These are phyloP conservation scores for Tricholoma sp. DNA, from an alignment of 768 basidiomycete species.

Conservation along the genomic window DNA sequence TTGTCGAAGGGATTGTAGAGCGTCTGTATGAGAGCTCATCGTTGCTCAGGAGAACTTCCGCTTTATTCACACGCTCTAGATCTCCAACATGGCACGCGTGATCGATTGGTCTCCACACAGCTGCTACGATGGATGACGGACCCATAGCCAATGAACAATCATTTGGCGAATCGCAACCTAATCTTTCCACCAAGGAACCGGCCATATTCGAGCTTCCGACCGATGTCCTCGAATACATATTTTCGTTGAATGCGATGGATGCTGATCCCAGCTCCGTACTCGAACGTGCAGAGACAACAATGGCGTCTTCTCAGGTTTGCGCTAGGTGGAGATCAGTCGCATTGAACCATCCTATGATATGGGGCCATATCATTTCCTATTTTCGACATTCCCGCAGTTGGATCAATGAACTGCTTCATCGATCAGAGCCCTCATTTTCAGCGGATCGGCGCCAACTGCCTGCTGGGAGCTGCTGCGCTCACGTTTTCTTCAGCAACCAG, in stretches of 20 bases:
- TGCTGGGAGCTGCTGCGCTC: background rate
- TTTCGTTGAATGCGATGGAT: background rate
- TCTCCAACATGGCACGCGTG: too few species aligned
- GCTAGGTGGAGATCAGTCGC: background rate
- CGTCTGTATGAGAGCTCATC: slow-evolving; percentile 27
- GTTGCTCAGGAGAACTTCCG: too few species aligned
- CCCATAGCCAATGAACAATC: too few species aligned
- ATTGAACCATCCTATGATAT: background rate
- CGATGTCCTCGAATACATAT: background rate
- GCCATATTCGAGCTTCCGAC: background rate
- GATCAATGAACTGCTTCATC: background rate
- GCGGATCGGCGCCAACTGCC: too few species aligned
- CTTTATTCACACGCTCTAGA: too few species aligned
- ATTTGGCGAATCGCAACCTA: too few species aligned
- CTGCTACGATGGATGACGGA: too few species aligned
- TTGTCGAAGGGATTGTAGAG: slow-evolving; percentile 54
- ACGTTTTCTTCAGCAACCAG: background rate
- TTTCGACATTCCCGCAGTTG: background rate
- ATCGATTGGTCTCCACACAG: too few species aligned
- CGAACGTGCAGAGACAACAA: background rate
- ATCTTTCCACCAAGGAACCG: background rate
- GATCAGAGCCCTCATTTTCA: background rate
- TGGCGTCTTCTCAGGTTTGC: background rate
- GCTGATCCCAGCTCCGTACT: background rate
- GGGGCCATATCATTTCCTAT: background rate